Evolutionary conservation across 306 rosid genomes (phyloP), one percentile per base, ranked within the genome.

Genomic region (Neltuma alba): DNA sequence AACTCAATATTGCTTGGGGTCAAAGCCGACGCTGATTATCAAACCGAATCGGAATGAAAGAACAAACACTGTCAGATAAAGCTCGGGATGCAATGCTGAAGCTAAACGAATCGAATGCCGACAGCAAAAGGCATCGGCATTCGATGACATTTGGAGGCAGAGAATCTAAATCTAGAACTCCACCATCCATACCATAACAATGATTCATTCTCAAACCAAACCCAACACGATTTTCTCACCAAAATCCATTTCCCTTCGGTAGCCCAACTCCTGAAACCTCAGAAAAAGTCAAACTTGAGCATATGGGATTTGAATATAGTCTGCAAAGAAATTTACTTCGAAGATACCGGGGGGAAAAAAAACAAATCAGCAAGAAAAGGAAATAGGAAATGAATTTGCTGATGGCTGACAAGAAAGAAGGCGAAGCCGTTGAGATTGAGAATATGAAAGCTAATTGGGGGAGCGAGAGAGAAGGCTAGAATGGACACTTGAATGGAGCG

Each of bases 101-200:
- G 36, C 21, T 15, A 20, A 74, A 84, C 30, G 69, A 81, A 44
- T 77, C 91, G 91, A 89, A 89, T 87, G 83, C 86, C 66, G 66
- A 60, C 28, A 1, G 66, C 37, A 28, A 3, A 13, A 41, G 14
- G 45, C 45, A 41, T 41, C 45, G 45, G 14, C 45, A 41, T 41
- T 41, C 45, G 37, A 28, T 16, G 3, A 28, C 27, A 36, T 27
- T 60, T 3, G 66, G 66, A 28, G n/a, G 66, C 66, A 60, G 37
- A 12, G 66, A 27, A 27, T 60, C 66, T 60, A 28, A 60, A 27
- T 28, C 37, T 7, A 27, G 13, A 60, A 27, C 20, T 16, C 30
- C 66, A 28, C 66, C 10, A 0, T 60, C 66, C 66, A 28, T 60
- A 14, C 28, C 37, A 60, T 60, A 60, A 16, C 14, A 60, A 60